Percentiles rank a stretch among this genome's conserved stretches.
Evolutionary conservation across 805 yeast species (phyloP).

Genomic region (Tetrapisispora phaffii): DNA sequence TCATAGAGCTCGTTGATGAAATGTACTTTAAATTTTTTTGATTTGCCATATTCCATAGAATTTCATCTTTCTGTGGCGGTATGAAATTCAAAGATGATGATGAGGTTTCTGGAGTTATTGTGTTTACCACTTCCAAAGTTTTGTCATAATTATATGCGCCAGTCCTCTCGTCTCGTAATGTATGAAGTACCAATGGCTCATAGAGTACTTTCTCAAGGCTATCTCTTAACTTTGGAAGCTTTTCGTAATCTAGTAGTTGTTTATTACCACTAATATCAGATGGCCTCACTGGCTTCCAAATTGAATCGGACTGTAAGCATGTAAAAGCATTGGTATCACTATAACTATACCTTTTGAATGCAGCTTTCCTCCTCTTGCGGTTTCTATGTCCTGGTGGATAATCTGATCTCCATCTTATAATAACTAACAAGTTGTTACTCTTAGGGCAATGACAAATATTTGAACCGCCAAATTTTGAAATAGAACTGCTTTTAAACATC

Average conservation of each 20-base stretch:
- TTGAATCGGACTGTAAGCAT: not conserved
- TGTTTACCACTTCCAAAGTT: constrained; percentile 46
- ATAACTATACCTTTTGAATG: not conserved
- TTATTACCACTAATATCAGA: not conserved
- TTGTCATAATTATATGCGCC: constrained; percentile 61
- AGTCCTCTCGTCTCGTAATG: constrained; percentile 67
- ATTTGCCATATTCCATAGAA: constrained; percentile 40
- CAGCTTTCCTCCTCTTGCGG: not conserved
- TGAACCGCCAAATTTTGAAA: not conserved
- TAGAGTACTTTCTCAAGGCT: constrained; percentile 62
- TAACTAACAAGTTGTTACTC: not conserved
- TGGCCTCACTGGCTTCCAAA: not conserved
- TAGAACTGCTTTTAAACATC: not conserved
- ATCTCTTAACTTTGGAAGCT: constrained; percentile 50
- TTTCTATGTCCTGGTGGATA: not conserved
- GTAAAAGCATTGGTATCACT: not conserved
- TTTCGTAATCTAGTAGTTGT: not conserved
- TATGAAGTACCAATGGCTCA: constrained; percentile 68
- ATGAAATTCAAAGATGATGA: not conserved
- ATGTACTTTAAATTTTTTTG: constrained; percentile 33
- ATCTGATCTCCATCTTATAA: not conserved
- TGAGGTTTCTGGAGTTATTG: constrained; percentile 35
- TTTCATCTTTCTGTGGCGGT: constrained; percentile 40
- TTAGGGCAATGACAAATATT: not conserved
- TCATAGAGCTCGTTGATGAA: constrained; percentile 86